Evolutionary conservation across 192 early-diverging fungal species (phyloP).

Genomic region (Ramicandelaber brevisporus): DNA sequence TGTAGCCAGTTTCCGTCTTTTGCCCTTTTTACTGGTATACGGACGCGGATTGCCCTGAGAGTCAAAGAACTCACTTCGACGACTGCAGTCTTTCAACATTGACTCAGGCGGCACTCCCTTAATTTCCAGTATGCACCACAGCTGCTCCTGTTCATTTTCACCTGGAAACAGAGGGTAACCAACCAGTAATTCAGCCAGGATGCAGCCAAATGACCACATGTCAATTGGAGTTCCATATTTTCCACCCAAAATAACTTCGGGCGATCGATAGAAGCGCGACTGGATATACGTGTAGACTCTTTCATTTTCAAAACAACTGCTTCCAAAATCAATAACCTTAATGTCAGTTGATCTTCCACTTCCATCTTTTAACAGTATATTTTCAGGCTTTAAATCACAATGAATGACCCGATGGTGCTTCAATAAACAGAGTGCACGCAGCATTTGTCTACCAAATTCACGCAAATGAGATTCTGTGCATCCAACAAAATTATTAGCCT

Average conservation of each 20-base stretch:
- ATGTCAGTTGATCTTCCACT: conserved; percentile 27
- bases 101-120: conserved; percentile 48
- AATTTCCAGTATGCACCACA: conserved; percentile 87
- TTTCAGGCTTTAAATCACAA: conserved; percentile 95
- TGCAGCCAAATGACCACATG: conserved; percentile 94
- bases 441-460: conserved; percentile 49
- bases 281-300: conserved; percentile 97
- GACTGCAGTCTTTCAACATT: conserved; percentile 47
- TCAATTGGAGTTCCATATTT: conserved; percentile 81
- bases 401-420: conserved; percentile 58
- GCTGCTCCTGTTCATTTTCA: conserved; percentile 91
- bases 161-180: conserved; percentile 90
- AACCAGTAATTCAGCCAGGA: conserved; percentile 70
- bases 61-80: conserved; percentile 72
- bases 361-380: conserved; percentile 39
- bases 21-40: conserved; percentile 66
- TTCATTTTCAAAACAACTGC: conserved; percentile 77
- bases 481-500: conserved; percentile 74
- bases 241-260: conserved; percentile 84
- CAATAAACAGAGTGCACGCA: conserved; percentile 56
- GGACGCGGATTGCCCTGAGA: conserved; percentile 8
- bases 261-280: conserved; percentile 84
- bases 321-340: conserved; percentile 98
- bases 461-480: conserved; percentile 16
- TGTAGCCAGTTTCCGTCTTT: conserved; percentile 49